Evolutionary conservation across 805 yeast genomes (phyloP).

Genomic region (Sugiyamaella mastotermitis): DNA sequence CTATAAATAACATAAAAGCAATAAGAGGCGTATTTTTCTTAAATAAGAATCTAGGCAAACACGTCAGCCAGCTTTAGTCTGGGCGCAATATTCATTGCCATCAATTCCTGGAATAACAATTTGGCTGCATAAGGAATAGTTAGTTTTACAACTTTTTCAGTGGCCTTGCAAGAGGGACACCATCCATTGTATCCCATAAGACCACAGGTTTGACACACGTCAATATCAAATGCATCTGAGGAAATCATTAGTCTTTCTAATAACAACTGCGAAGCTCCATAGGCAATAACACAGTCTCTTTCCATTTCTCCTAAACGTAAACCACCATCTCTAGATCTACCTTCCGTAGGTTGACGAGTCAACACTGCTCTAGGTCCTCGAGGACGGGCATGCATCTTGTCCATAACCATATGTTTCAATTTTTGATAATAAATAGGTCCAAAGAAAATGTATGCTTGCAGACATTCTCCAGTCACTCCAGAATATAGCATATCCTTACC

Average conservation of each 20-base stretch:
- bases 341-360: conserved; percentile 98
- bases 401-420: conserved; percentile 97
- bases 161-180: conserved; percentile 94
- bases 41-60: conserved; percentile 43
- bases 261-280: conserved; percentile 93
- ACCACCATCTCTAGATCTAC: conserved; percentile 99
- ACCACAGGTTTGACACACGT: conserved; percentile 89
- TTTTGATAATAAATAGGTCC: conserved; percentile 98
- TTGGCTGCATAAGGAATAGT: conserved; percentile 99
- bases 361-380: conserved; percentile 98
- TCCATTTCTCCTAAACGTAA: conserved; percentile 99
- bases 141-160: conserved; percentile 84
- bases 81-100: conserved; percentile 99
- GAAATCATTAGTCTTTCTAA: conserved; percentile 93
- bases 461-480: conserved; percentile 95
- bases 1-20: no score
- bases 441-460: conserved; percentile 95
- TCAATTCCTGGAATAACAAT: conserved; percentile 88
- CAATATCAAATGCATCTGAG: conserved; percentile 97
- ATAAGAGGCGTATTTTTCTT: no score
- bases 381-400: conserved; percentile 99
- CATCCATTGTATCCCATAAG: conserved; percentile 96
- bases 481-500: conserved; percentile 98
- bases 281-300: conserved; percentile 98
- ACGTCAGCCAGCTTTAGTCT: conserved; percentile 85